Conservation (phyloP, 2,329 filamentous ascomycete genomes). For the Metarhizium sp. region DNA sequence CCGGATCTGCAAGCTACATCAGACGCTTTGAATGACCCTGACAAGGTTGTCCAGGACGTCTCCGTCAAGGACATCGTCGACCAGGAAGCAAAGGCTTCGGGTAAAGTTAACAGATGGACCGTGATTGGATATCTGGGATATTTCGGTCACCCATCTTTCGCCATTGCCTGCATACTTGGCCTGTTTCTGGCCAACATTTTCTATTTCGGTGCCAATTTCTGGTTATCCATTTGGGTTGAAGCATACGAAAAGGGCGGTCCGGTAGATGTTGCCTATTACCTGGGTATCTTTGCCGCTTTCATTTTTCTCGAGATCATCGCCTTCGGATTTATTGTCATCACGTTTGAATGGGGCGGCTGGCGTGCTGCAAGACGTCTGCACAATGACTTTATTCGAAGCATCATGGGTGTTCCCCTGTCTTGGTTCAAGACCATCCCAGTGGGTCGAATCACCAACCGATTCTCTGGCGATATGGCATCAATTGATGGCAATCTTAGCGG, state of each 20-base stretch:
- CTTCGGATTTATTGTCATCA: conserved; percentile 31
- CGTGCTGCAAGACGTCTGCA: conserved; percentile 44
- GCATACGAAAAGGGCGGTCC: conserved; percentile 34
- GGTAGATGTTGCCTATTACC: conserved; percentile 38
- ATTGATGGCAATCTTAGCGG: conserved; percentile 39
- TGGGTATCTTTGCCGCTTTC: conserved; percentile 41
- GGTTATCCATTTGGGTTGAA: conserved; percentile 46
- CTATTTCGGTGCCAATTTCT: conserved; percentile 33
- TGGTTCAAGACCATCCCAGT: conserved; percentile 48
- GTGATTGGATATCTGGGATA: conserved; percentile 43
- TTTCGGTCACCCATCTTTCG: conserved; percentile 37
- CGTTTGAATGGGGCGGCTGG: conserved; percentile 48
- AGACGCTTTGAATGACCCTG: conserved; percentile 18
- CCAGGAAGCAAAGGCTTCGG: conserved; percentile 38
- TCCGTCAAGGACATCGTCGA: conserved; percentile 32
- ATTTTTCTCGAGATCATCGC: conserved; percentile 33
- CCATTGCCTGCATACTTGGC: conserved; percentile 26
- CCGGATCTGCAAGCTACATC: conserved; percentile 18
- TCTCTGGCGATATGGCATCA: conserved; percentile 47
- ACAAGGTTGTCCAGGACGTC: conserved; percentile 27
- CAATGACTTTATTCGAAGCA: conserved; percentile 38
- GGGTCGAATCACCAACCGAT: conserved; percentile 44
- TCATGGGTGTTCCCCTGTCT: conserved; percentile 43
- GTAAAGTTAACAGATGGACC: conserved; percentile 33
- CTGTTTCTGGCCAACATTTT: conserved; percentile 31